phyloP scores from a whole-genome alignment of 768 basidiomycete genomes.

The Trichaptum fuscoviolaceum region DNA sequence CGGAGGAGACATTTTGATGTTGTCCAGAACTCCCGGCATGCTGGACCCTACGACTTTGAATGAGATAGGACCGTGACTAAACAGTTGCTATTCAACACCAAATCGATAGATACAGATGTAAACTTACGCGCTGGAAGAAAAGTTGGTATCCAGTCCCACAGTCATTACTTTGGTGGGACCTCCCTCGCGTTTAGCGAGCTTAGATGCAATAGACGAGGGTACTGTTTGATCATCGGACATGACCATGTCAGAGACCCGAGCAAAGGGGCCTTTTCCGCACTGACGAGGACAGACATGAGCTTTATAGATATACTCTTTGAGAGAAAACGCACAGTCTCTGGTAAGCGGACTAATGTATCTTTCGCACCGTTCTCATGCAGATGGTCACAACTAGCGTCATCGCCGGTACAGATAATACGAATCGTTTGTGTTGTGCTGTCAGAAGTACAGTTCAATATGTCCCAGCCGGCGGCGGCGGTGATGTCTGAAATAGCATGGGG shows the following conservation, averaged over 20 bases:
- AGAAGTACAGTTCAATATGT: constrained; percentile 41
- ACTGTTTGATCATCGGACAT: constrained; percentile 39
- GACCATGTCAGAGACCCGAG: constrained; percentile 35
- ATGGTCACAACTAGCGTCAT: constrained; percentile 31
- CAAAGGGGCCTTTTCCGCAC: constrained; percentile 25
- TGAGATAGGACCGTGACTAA: not conserved
- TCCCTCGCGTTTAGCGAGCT: constrained; percentile 30
- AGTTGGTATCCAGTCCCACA: constrained; percentile 38
- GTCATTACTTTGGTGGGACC: constrained; percentile 31
- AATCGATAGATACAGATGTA: not conserved
- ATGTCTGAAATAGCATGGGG: constrained; percentile 35
- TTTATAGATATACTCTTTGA: not conserved
- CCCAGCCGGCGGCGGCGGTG: constrained; percentile 45
- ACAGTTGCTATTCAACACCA: not conserved
- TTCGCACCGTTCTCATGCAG: constrained; percentile 35
- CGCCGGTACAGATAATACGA: constrained; percentile 40
- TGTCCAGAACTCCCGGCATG: not conserved
- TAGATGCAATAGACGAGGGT: constrained; percentile 24
- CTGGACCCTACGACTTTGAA: not conserved
- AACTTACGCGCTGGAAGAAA: constrained; percentile 16
- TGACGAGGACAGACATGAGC: constrained; percentile 3
- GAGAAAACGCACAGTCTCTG: constrained; percentile 38
- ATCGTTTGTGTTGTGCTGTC: constrained; percentile 38
- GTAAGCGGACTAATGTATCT: constrained; percentile 49
- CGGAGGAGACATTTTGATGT: not conserved